A percentile compares a stretch with the other conserved stretches of the same genome.
Conservation (phyloP, 2,329 filamentous ascomycete species). For the Botrytis cinerea region DNA sequence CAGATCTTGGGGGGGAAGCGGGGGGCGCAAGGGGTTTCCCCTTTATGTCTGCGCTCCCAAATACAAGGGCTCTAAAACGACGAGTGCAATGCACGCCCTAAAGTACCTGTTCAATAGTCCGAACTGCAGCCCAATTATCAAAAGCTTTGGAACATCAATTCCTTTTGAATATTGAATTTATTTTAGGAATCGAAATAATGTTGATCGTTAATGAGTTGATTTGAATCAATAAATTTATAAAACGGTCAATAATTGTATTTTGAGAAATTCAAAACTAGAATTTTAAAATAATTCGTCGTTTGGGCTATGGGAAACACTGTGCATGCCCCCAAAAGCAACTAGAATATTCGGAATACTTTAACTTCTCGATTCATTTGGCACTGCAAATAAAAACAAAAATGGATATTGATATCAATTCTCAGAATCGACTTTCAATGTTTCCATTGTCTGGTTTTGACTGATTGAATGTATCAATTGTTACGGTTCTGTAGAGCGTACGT, state of each 20-base stretch:
- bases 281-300: neutral
- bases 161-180: neutral
- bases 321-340: neutral
- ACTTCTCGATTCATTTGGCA: neutral
- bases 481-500: neutral
- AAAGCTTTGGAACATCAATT: neutral
- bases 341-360: neutral
- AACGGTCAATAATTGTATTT: neutral
- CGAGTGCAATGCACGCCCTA: neutral
- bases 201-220: neutral
- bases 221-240: neutral
- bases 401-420: neutral
- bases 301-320: neutral
- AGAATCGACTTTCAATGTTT: neutral
- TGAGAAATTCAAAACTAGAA: neutral
- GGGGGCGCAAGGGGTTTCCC: neutral
- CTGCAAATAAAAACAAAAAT: neutral
- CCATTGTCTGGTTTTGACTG: neutral
- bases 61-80: neutral
- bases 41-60: neutral
- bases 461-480: neutral
- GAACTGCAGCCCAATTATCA: neutral
- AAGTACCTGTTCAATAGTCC: neutral
- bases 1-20: neutral
- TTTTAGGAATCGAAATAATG: neutral